Conservation (phyloP, 2,329 filamentous ascomycete genomes). For the Phyllosticta citrichinensis region DNA sequence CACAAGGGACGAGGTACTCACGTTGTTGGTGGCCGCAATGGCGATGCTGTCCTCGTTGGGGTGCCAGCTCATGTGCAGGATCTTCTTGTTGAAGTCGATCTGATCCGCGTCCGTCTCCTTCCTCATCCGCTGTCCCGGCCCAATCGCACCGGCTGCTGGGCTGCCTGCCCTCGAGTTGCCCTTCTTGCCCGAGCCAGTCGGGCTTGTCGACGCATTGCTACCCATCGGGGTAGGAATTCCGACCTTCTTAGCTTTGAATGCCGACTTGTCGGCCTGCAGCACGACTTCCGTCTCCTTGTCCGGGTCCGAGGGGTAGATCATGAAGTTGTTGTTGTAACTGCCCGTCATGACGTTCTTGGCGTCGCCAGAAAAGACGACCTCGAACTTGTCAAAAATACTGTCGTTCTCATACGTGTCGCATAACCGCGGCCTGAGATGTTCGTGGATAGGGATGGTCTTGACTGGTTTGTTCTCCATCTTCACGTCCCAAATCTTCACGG, state of each 20-base stretch:
- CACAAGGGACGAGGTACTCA: slow-evolving; percentile 45
- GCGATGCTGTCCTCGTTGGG: slow-evolving; percentile 99
- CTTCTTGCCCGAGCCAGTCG: slow-evolving; percentile 74
- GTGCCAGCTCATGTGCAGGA: slow-evolving; percentile 99
- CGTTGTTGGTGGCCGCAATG: slow-evolving; percentile 98
- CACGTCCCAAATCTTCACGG: slow-evolving; percentile 99
- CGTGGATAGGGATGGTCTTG: slow-evolving; percentile 98
- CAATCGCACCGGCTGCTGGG: slow-evolving; percentile 60
- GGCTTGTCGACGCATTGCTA: slow-evolving; percentile 49
- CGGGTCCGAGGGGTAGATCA: slow-evolving; percentile 97
- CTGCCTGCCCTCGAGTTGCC: slow-evolving; percentile 78
- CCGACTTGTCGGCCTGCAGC: slow-evolving; percentile 94
- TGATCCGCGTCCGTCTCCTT: slow-evolving; percentile 99
- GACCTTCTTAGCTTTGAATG: slow-evolving; percentile 99
- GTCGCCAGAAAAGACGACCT: slow-evolving; percentile 97
- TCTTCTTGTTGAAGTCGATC: slow-evolving; percentile 99
- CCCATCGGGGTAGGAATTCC: slow-evolving; percentile 97
- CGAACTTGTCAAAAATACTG: slow-evolving; percentile 99
- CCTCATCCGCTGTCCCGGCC: slow-evolving; percentile 86
- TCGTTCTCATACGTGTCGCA: slow-evolving; percentile 99
- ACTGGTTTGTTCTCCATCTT: slow-evolving; percentile 97
- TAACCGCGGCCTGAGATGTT: slow-evolving; percentile 83
- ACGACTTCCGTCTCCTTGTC: slow-evolving; percentile 97
- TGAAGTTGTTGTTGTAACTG: slow-evolving; percentile 99
- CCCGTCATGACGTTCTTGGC: slow-evolving; percentile 99